A percentile compares a stretch with the other conserved stretches of the same genome.
Evolutionary conservation across 345 rosid species (phyloP).

Genomic region (Jatropha curcas): DNA sequence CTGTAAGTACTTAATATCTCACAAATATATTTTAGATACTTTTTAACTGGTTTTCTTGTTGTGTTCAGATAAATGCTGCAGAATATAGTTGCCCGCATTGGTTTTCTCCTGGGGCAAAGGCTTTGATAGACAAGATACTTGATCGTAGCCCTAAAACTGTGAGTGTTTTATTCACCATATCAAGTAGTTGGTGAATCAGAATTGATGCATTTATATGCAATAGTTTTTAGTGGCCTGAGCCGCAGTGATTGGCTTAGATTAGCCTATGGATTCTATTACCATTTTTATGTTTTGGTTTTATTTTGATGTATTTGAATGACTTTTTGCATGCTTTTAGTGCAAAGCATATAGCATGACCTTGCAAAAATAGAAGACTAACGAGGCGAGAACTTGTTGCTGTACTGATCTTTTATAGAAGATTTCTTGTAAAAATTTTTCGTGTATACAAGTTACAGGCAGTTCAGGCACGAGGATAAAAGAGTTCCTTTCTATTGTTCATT

Average conservation of each 20-base stretch:
- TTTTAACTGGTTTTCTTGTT: slow-evolving; percentile 21
- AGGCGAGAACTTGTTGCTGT: not conserved
- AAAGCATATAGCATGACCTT: too few species aligned
- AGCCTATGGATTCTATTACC: not conserved
- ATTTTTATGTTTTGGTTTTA: too few species aligned
- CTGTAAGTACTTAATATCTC: slow-evolving; percentile 5
- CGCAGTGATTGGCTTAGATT: not conserved
- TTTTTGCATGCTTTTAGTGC: too few species aligned
- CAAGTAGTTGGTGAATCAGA: not conserved
- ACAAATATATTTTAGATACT: slow-evolving; percentile 17
- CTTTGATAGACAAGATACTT: slow-evolving; percentile 70
- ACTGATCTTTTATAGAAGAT: not conserved
- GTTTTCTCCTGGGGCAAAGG: slow-evolving; percentile 73
- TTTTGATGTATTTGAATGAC: too few species aligned
- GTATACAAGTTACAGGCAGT: not conserved
- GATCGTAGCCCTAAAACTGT: slow-evolving; percentile 78
- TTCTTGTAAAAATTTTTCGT: not conserved
- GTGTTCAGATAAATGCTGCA: slow-evolving; percentile 67
- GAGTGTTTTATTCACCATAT: slow-evolving; percentile 44
- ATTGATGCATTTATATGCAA: not conserved
- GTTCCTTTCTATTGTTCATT: slow-evolving; percentile 2
- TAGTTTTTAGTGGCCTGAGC: not conserved
- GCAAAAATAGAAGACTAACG: not conserved
- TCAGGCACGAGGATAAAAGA: slow-evolving; percentile 12
- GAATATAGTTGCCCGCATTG: slow-evolving; percentile 75